These are phyloP conservation scores for Gossypium schwendimanii DNA, from an alignment of 441 rosid genomes.

Conservation along the genomic window DNA sequence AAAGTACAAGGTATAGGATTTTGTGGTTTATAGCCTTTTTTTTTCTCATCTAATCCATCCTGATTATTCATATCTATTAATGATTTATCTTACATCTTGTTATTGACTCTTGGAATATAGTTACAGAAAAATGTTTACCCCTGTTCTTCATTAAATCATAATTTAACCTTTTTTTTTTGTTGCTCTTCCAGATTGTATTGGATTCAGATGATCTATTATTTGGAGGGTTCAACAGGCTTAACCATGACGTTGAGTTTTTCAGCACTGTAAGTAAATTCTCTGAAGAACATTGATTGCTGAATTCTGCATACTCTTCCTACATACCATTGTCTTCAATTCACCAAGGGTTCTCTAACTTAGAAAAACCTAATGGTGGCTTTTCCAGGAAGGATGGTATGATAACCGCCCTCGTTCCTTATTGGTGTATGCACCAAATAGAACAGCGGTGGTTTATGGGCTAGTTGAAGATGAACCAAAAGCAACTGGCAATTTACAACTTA, in stretches of 20 bases:
- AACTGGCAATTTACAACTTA: slow-evolving; percentile 4
- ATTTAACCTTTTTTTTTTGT: neutral
- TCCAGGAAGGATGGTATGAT: slow-evolving; percentile 73
- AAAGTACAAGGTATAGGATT: slow-evolving; percentile 72
- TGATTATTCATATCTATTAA: neutral
- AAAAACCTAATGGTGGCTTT: neutral
- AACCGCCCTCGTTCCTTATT: slow-evolving; percentile 64
- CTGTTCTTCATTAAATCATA: neutral
- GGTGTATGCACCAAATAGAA: slow-evolving; percentile 79
- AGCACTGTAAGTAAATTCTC: slow-evolving; percentile 49
- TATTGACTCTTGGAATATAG: neutral
- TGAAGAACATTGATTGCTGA: neutral
- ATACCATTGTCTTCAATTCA: neutral
- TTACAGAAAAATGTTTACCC: neutral
- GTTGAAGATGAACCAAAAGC: slow-evolving; percentile 34
- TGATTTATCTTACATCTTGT: neutral
- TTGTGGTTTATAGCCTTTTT: neutral
- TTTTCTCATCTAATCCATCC: neutral
- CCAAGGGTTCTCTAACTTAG: neutral
- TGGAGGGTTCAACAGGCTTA: slow-evolving; percentile 68
- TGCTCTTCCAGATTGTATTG: slow-evolving; percentile 51
- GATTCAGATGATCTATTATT: slow-evolving; percentile 75
- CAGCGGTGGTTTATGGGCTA: slow-evolving; percentile 76
- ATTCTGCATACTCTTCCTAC: neutral
- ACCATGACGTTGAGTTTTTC: slow-evolving; percentile 60